Evolutionary conservation across 2,329 filamentous ascomycete species (phyloP).

Genomic region (Xylariales sp.): DNA sequence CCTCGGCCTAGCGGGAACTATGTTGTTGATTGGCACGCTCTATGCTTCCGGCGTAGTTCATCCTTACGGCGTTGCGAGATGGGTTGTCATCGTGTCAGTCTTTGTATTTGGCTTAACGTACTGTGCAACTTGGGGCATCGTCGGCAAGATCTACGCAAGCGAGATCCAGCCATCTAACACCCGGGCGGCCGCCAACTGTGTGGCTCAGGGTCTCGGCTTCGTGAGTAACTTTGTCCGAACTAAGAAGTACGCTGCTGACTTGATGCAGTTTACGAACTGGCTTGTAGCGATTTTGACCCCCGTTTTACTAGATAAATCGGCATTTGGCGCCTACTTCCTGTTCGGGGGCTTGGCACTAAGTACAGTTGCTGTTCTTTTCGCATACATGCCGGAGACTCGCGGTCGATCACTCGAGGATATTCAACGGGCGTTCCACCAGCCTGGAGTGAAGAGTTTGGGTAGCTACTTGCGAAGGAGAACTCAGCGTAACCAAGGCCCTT

Average conservation of each 20-base stretch:
- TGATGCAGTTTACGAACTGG: conserved; percentile 32
- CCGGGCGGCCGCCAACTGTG: conserved; percentile 47
- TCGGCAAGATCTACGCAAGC: conserved; percentile 50
- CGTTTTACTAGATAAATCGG: conserved; percentile 23
- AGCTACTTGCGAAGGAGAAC: not conserved
- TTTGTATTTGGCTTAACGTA: conserved; percentile 45
- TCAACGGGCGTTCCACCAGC: conserved; percentile 37
- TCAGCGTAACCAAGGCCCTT: not conserved
- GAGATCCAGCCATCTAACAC: conserved; percentile 55
- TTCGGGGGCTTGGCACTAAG: conserved; percentile 36
- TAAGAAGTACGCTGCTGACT: not conserved
- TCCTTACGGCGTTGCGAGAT: conserved; percentile 34
- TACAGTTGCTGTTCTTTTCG: conserved; percentile 32
- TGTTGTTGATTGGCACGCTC: conserved; percentile 49
- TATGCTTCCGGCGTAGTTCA: conserved; percentile 44
- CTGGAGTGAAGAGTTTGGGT: conserved; percentile 1
- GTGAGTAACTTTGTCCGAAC: conserved; percentile 11
- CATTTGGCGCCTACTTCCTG: conserved; percentile 40
- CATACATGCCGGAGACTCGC: conserved; percentile 47
- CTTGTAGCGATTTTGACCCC: conserved; percentile 33
- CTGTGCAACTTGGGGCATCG: conserved; percentile 48
- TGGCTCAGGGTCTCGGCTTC: conserved; percentile 36
- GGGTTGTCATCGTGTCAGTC: conserved; percentile 46
- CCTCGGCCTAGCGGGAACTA: conserved; percentile 40
- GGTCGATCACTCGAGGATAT: conserved; percentile 45